Base-by-base conservation (phyloP, 1,284 basidiomycete species). In the Sporisorium graminicola region DNA sequence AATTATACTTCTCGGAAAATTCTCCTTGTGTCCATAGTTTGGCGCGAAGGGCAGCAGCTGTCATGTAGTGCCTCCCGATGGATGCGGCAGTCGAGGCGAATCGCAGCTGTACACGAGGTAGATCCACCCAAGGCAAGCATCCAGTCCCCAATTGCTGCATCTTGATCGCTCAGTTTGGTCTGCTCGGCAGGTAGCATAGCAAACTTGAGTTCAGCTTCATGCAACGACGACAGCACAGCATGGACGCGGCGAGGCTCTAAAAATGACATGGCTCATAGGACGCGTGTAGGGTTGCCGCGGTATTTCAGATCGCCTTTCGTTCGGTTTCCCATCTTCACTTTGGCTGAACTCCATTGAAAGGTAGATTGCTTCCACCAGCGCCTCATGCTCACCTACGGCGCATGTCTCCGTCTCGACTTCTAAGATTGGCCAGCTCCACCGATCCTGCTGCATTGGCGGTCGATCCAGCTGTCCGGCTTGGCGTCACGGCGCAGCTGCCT, bases 251-350 rank as follows among this genome's bases (percentile, higher is more conserved):
- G 37, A 58, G 24, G 27, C 44, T 16, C 10, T 47, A 40, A 65
- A 72, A 72, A 63, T 72, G 69, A 72, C 63, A 72, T 72, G 60
- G 47, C 69, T 52, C 69, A 49, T 56, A 62, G 26, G 56, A 66
- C 52, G 59, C 63, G 69, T 24, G 55, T 43, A 50, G 40, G 35
- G 44, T 46, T 27, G 43, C 20, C 22, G 29, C 29, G 7, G 24
- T 2, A 31, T 53, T 57, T 29, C 18, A 33, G 29, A 51, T 58
- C 33, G 33, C 20, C 6, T 29, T 10, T 50, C 29, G 26, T 31
- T 24, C 31, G 22, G 16, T n/a, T 35, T 27, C 20, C 35, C 2
- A 18, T 16, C 9, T 14, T 43, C 35, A n/a, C 24, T 54, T 24
- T 20, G 14, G 12, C 47, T 27, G 29, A 13, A 4, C 29, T 5